These are phyloP conservation scores for Backusella parvicylindrica DNA, from an alignment of 192 early-diverging fungal genomes.

Conservation along the genomic window DNA sequence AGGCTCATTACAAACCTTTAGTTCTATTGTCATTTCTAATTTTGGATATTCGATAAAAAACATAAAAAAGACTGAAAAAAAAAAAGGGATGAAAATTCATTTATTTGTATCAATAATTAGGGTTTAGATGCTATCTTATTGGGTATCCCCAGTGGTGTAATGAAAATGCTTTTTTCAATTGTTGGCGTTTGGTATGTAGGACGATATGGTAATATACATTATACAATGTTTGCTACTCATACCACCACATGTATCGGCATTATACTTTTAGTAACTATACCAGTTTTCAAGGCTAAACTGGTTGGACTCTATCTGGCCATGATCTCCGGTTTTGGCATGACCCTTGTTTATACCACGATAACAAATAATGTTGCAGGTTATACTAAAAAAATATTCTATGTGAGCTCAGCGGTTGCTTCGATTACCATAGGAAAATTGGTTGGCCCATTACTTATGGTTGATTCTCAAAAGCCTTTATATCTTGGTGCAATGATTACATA, in stretches of 20 bases:
- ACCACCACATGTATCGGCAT: slow-evolving; percentile 4
- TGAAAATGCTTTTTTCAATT: slow-evolving; percentile 5
- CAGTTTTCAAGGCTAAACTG: slow-evolving; percentile 2
- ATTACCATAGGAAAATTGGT: slow-evolving; percentile 16
- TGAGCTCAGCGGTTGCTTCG: not conserved
- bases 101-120: not conserved
- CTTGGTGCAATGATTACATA: slow-evolving; percentile 14
- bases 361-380: slow-evolving; percentile 11
- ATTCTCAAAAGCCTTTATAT: slow-evolving; percentile 11
- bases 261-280: slow-evolving; percentile 14
- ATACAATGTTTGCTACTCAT: not conserved
- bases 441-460: slow-evolving; percentile 16
- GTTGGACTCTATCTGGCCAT: slow-evolving; percentile 18
- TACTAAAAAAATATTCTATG: slow-evolving; percentile 18
- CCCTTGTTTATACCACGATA: not conserved
- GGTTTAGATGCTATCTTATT: slow-evolving; percentile 19
- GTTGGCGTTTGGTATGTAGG: not conserved
- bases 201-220: not conserved
- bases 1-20: slow-evolving; percentile 22
- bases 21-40: slow-evolving; percentile 1
- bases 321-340: not conserved
- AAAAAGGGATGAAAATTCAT: not conserved
- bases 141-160: slow-evolving; percentile 12
- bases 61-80: not conserved
- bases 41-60: slow-evolving; percentile 22